Base-by-base conservation (phyloP, 805 yeast species). In the Candida easanensis region DNA sequence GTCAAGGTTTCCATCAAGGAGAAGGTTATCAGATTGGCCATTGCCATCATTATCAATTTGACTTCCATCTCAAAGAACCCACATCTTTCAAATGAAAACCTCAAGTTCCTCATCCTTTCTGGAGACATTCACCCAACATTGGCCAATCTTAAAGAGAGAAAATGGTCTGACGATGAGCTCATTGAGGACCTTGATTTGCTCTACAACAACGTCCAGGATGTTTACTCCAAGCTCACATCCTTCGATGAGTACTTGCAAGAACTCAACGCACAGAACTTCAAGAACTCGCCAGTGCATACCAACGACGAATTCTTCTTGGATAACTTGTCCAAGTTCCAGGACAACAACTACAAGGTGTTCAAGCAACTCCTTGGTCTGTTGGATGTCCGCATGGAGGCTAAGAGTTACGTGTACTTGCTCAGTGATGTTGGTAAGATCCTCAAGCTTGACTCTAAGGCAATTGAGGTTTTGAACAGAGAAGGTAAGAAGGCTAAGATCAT, bases 131-230 rank as follows among this genome's bases (percentile, higher is more conserved):
- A 87, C 46, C 76, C 82, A 41, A 74, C 79, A 8, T 69, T 88
- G 45, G 78, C 76, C 54, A 78, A 82, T 45, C 74, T 93, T 55
- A 77, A 80, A 52, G 91, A 86, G 48, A 74, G 98, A 57, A 93
- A 93, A 65, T 90, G 96, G 83, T 84, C 95, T 5, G 99, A 93
- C 63, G 93, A 88, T 49, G 99, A 93, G 63, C 76, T 93, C 55
- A 77, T 85, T 36, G 70, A 69, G 16, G 97, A 89, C 62, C 76
- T 93, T 53, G 70, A 68, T 18, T 61, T 66, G 25, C 70, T 93
- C 51, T 68, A 73, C 45, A 78, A 72, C 27, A 69, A 71, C n/a
- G 74, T 91, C 51, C 80, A 79, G 49, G 84, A 80, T 22, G 83
- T 88, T 38, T 89, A 84, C 48, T 77, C 82, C 38, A 80, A 78